phyloP scores from a whole-genome alignment of 1,284 basidiomycete genomes.

The Rhodofomes roseus region DNA sequence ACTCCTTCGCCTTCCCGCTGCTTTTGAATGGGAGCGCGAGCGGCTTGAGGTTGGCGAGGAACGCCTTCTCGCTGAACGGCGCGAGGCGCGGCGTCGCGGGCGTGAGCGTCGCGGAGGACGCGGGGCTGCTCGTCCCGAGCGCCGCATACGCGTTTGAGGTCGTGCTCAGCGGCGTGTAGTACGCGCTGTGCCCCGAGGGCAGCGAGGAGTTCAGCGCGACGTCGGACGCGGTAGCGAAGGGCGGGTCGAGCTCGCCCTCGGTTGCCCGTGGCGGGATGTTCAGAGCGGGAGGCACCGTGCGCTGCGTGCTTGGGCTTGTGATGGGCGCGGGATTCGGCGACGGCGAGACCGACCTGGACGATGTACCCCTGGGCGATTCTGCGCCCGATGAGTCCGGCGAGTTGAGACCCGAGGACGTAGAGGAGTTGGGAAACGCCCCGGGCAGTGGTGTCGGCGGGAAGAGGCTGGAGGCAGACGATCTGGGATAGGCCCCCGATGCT shows the following conservation, averaged over 20 bases:
- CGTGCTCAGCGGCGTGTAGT: slow-evolving; percentile 1
- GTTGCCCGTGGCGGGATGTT: neutral
- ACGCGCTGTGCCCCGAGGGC: neutral
- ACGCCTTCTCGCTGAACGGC: slow-evolving; percentile 77
- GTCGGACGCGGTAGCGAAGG: neutral
- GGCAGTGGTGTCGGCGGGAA: slow-evolving; percentile 1
- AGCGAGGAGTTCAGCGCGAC: neutral
- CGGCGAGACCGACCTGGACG: slow-evolving; percentile 5
- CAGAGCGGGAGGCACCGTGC: slow-evolving; percentile 4
- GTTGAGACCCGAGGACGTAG: neutral
- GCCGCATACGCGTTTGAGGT: neutral
- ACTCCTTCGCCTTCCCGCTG: slow-evolving; percentile 56
- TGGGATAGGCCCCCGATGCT: neutral
- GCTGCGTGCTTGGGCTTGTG: slow-evolving; percentile 2
- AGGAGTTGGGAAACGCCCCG: neutral
- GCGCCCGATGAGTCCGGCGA: neutral
- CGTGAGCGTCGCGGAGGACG: neutral
- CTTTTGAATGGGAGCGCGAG: slow-evolving; percentile 80
- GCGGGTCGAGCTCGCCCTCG: neutral
- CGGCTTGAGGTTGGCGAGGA: slow-evolving; percentile 79
- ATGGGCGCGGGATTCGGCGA: neutral
- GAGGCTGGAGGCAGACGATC: neutral
- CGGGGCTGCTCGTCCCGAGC: neutral
- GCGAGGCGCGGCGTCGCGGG: slow-evolving; percentile 45
- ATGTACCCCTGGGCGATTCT: neutral